Evolutionary conservation across 2,329 filamentous ascomycete genomes (phyloP), one percentile per base, ranked within the genome.

Genomic region (Ceratocystiopsis sp.): DNA sequence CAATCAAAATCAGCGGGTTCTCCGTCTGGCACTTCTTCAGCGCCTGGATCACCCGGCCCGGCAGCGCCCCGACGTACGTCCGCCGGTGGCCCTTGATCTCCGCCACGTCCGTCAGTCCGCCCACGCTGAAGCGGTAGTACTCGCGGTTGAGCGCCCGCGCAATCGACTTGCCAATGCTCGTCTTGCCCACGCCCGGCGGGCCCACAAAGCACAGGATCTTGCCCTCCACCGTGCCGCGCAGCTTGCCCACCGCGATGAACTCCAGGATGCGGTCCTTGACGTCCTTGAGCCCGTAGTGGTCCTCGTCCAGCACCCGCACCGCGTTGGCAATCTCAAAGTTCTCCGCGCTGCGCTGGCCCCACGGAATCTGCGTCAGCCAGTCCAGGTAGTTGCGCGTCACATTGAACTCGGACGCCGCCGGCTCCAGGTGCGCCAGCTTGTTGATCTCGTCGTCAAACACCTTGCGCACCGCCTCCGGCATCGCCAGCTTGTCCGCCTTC

Each of bases 21-120:
- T 98, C 93, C 0, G 91, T 98, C 64, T 96, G 87, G 58, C 89
- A 96, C 62, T 98, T 98, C 71, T 98, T 98, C 55, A 98, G 66
- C 1, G 91, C 91, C 61, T 98, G 93, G 48, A 98, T 96, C 57
- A 98, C 94, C 46, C 93, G 83, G 41, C 91, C 93, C 4, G 91
- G 91, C 34, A 98, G 67, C 21, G 91, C 91, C 49, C 93, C 91
- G 42, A 98, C 91, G 53, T 98, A 98, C 3, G 91, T 98, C 53
- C 91, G 75, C 54, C 91, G 75, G 59, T 98, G 91, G 41, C 91
- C 91, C 67, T 98, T 98, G 69, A 98, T 96, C 60, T 98, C 91
- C 16, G 91, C 91, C 49, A 98, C 93, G 61, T 98, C 91, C 4
- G 89, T 93, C 51, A 98, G 71, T 53, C 91, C 91, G 57, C 91